Conservation (phyloP, 2,329 filamentous ascomycete genomes). For the Fusarium fracticaudum region DNA sequence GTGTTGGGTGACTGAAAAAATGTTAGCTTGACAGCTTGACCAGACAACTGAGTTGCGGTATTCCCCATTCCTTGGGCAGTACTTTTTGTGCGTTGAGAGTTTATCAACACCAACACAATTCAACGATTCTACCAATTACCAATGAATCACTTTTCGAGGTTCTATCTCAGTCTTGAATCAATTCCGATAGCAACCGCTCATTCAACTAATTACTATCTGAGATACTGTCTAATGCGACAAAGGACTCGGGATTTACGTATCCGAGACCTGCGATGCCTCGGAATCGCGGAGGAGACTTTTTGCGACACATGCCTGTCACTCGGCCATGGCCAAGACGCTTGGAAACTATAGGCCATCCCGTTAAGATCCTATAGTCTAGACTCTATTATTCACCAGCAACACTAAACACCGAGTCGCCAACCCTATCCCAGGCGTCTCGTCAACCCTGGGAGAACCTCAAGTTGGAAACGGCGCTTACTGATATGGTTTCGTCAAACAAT, state of each 20-base stretch:
- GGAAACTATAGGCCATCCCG: not conserved
- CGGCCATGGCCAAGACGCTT: conserved; percentile 1
- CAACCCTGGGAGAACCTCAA: not conserved
- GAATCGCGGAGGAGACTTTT: conserved; percentile 5
- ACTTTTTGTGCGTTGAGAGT: not conserved
- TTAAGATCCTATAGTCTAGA: not conserved
- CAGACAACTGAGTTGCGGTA: not conserved
- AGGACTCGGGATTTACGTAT: conserved; percentile 37
- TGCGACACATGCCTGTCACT: conserved; percentile 21
- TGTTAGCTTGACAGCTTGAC: not conserved
- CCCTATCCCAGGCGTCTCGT: not conserved
- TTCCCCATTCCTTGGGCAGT: not conserved
- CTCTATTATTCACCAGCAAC: not conserved
- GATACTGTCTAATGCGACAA: not conserved
- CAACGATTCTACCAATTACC: not conserved
- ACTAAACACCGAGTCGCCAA: not conserved
- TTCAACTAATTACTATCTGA: not conserved
- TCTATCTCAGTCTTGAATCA: not conserved
- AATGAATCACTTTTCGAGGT: no score
- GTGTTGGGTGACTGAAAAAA: not conserved
- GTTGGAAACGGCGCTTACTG: conserved; percentile 14
- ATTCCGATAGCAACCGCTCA: not conserved
- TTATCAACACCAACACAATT: not conserved
- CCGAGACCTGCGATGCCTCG: conserved; percentile 33
- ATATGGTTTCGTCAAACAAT: conserved; percentile 7